phyloP scores from a whole-genome alignment of 768 basidiomycete species.

The Lactifluus subvellereus region DNA sequence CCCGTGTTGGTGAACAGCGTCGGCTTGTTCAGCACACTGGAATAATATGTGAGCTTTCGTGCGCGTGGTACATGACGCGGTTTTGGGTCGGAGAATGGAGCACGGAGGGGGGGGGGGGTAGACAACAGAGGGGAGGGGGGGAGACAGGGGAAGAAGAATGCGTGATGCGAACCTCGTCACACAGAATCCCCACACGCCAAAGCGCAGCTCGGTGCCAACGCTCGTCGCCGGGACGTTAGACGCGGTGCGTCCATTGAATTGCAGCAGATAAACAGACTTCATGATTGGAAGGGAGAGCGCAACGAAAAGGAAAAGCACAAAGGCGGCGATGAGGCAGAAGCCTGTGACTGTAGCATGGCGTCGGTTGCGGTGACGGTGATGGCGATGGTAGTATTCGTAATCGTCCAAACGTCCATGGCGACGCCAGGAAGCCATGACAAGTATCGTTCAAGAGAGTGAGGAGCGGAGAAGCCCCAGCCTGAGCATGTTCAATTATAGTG shows the following conservation, averaged over 20 bases:
- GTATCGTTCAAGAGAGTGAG: background rate
- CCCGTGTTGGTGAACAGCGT: constrained; percentile 38
- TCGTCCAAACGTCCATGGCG: constrained; percentile 2
- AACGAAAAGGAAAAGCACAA: constrained; percentile 71
- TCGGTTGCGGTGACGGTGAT: constrained; percentile 33
- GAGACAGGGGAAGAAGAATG: background rate
- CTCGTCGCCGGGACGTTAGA: constrained; percentile 34
- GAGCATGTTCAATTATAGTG: background rate
- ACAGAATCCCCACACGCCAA: constrained; percentile 85
- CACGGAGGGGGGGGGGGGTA: background rate
- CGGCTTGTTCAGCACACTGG: constrained; percentile 33
- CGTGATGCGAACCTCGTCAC: constrained; percentile 41
- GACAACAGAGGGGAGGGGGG: background rate
- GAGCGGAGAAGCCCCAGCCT: background rate
- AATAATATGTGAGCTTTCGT: background rate
- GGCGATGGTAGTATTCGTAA: background rate
- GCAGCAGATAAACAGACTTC: constrained; percentile 58
- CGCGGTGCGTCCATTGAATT: constrained; percentile 37
- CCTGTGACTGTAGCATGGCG: constrained; percentile 44
- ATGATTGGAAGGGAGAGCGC: constrained; percentile 72
- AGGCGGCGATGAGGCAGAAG: constrained; percentile 49
- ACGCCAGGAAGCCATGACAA: background rate
- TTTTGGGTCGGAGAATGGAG: background rate
- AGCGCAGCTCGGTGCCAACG: constrained; percentile 54
- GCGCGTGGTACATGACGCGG: background rate